These are phyloP conservation scores for Bertia moriformis DNA, from an alignment of 2,329 filamentous ascomycete genomes.

Conservation along the genomic window DNA sequence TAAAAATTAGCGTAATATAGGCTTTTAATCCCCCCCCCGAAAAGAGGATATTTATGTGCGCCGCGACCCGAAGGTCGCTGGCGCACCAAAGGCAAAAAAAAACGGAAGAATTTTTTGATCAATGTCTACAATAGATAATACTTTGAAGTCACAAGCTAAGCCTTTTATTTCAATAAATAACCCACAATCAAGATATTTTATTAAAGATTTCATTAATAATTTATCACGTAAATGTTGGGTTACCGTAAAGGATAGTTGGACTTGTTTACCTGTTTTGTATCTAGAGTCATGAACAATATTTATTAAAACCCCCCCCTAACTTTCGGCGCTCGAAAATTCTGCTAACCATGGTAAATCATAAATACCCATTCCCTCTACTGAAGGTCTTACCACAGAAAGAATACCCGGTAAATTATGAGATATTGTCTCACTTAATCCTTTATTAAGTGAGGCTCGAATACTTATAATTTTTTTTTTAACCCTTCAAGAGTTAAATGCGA, in stretches of 20 bases:
- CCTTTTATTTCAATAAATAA: not conserved
- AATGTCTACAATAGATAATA: not conserved
- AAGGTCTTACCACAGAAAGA: constrained; percentile 4
- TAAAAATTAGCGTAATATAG: not conserved
- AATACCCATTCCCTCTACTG: constrained; percentile 3
- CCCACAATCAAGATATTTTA: constrained; percentile 1
- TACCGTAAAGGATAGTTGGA: not conserved
- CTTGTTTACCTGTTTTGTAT: constrained; percentile 1
- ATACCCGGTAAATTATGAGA: not conserved
- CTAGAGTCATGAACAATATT: constrained; percentile 1
- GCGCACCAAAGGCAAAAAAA: too few relatives aligned
- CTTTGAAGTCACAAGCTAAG: not conserved
- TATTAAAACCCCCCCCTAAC: not conserved
- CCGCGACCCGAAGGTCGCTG: too few relatives aligned
- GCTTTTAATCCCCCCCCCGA: not conserved
- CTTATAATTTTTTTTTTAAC: not conserved
- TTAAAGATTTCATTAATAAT: constrained; percentile 2
- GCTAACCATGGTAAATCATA: constrained; percentile 2
- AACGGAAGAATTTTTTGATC: not conserved
- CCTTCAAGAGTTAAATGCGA: not conserved
- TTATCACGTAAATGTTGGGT: not conserved
- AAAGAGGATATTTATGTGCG: too few relatives aligned
- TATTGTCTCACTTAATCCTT: not conserved
- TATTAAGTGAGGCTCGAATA: not conserved
- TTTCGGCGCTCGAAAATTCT: not conserved